Conservation (phyloP, 2,329 filamentous ascomycete genomes). For the Monosporascus sp. region DNA sequence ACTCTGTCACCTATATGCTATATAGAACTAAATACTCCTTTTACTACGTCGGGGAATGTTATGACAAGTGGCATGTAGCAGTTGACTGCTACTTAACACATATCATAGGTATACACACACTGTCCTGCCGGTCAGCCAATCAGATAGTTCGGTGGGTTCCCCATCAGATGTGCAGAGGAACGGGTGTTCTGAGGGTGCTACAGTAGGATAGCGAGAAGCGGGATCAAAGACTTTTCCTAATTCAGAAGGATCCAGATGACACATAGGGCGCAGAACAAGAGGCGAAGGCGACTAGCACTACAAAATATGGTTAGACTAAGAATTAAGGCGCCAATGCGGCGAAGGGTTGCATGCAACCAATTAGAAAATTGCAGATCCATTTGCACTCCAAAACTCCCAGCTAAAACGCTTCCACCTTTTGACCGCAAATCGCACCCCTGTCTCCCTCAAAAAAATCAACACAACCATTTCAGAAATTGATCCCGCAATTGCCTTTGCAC, state of each 20-base stretch:
- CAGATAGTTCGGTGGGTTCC: not conserved
- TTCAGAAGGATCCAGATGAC: not conserved
- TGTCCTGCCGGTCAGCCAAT: not conserved
- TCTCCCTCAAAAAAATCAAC: slow-evolving; percentile 23
- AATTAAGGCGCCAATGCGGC: slow-evolving; percentile 5
- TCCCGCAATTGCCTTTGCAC: not conserved
- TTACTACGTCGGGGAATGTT: too few species aligned
- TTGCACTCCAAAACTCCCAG: slow-evolving; percentile 20
- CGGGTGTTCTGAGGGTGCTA: too few species aligned
- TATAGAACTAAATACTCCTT: too few species aligned
- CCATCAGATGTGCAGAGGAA: too few species aligned
- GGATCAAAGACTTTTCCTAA: not conserved
- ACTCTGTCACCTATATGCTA: too few species aligned
- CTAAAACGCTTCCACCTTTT: slow-evolving; percentile 23
- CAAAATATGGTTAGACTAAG: slow-evolving; percentile 3
- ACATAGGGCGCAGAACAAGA: not conserved
- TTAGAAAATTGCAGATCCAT: slow-evolving; percentile 21
- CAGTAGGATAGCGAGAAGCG: not conserved
- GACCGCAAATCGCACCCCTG: slow-evolving; percentile 28
- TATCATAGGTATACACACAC: not conserved
- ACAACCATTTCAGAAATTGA: not conserved
- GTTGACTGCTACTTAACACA: not conserved
- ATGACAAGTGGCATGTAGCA: not conserved
- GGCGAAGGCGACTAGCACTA: not conserved
- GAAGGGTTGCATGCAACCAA: slow-evolving; percentile 18